Percentiles rank a stretch among this genome's conserved stretches.
phyloP scores from a whole-genome alignment of 208 protist genomes.

The Trypanosoma platydactyli region DNA sequence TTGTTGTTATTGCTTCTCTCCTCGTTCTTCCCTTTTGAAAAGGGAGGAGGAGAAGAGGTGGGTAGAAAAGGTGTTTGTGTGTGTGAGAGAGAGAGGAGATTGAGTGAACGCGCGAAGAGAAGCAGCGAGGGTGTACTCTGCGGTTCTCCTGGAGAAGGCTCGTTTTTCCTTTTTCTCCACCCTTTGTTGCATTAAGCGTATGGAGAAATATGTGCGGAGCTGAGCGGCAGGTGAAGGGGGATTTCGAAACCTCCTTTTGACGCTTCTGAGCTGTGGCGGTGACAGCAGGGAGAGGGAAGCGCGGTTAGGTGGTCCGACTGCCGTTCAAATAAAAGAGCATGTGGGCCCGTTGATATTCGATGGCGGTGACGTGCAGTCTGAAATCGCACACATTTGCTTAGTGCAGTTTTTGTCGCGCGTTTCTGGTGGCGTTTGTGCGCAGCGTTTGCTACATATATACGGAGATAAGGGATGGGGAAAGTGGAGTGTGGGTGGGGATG shows the following conservation, averaged over 20 bases:
- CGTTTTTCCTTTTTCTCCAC: no score
- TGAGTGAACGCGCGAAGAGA: neutral
- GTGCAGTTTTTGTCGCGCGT: conserved; percentile 36
- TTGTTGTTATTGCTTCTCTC: conserved; percentile 7
- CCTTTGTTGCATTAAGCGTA: no score
- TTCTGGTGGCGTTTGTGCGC: conserved; percentile 45
- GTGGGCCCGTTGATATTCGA: conserved; percentile 31
- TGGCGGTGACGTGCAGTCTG: conserved; percentile 30
- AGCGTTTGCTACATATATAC: conserved; percentile 37
- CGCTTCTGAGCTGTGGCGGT: neutral
- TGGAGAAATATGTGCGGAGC: no score
- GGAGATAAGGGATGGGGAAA: conserved; percentile 6
- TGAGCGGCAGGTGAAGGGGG: no score
- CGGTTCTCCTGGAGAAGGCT: no score
- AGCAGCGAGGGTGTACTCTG: no score
- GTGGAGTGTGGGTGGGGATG: neutral
- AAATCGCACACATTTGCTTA: conserved; percentile 43
- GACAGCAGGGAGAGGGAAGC: neutral
- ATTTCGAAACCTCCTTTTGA: no score
- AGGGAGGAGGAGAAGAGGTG: conserved; percentile 7
- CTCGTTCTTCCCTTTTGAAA: neutral
- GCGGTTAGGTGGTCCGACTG: neutral
- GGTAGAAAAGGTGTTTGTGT: neutral
- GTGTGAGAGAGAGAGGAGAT: neutral
- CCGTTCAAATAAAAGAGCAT: neutral